A percentile compares a stretch with the other conserved stretches of the same genome.
Conservation (phyloP, 306 rosid genomes). For the Vigna unguiculata region DNA sequence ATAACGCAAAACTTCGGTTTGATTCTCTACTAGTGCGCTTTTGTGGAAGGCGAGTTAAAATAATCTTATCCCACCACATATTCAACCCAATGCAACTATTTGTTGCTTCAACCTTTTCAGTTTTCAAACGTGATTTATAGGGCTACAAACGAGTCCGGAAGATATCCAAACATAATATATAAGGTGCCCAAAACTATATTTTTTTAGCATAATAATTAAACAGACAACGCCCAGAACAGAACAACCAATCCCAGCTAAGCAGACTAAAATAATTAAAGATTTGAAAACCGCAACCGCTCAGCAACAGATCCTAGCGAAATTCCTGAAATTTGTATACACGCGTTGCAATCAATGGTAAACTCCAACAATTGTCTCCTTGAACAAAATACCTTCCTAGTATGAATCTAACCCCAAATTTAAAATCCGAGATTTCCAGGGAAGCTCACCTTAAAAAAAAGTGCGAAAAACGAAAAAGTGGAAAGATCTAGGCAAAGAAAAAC, state of each 20-base stretch:
- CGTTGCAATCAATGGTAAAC: background rate
- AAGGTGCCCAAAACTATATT: background rate
- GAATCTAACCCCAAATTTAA: background rate
- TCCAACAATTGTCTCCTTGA: background rate
- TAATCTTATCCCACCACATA: too few relatives aligned
- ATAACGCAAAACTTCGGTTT: background rate
- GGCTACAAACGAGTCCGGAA: too few relatives aligned
- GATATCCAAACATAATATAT: background rate
- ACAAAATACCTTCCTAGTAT: background rate
- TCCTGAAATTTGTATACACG: background rate
- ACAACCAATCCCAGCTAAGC: background rate
- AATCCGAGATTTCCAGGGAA: background rate
- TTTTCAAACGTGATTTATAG: too few relatives aligned
- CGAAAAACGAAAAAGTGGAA: background rate
- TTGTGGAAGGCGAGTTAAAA: too few relatives aligned
- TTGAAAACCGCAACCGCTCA: background rate
- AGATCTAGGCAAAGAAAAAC: background rate
- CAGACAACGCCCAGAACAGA: slow-evolving; percentile 12
- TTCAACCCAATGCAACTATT: too few relatives aligned
- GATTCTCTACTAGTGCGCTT: background rate
- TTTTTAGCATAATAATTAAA: background rate
- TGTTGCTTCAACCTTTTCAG: too few relatives aligned
- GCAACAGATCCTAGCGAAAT: slow-evolving; percentile 1
- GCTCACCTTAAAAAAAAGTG: background rate
- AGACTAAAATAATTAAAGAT: background rate